phyloP scores from a whole-genome alignment of 2,329 filamentous ascomycete species.

The Coniochaeta ligniaria region DNA sequence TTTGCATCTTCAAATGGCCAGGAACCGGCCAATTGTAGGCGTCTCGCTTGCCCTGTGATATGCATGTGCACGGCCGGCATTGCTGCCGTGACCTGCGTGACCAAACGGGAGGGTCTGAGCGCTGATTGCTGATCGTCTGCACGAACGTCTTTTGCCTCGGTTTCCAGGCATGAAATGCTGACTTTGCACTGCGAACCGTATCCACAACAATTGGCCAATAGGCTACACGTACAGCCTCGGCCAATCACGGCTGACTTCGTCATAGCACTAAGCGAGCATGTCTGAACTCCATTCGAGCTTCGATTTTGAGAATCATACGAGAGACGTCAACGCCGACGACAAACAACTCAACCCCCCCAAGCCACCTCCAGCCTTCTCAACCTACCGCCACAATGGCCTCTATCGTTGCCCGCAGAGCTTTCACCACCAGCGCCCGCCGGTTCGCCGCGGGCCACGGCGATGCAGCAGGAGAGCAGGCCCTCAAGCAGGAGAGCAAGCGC shows the following conservation, averaged over 20 bases:
- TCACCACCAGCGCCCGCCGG: constrained; percentile 47
- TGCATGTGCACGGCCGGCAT: background rate
- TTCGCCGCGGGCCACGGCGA: constrained; percentile 30
- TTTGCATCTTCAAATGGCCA: background rate
- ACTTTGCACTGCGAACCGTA: background rate
- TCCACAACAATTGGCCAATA: constrained; percentile 3
- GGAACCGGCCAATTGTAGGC: background rate
- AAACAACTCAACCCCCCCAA: constrained; percentile 3
- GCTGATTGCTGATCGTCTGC: background rate
- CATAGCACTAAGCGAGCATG: constrained; percentile 1
- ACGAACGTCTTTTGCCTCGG: background rate
- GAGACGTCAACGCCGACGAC: constrained; percentile 3
- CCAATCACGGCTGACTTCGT: constrained; percentile 5
- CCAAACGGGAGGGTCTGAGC: background rate
- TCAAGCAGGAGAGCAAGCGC: constrained; percentile 42
- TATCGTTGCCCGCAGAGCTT: constrained; percentile 46
- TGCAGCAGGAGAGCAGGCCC: no score
- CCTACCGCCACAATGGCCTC: constrained; percentile 40
- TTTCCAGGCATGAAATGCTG: background rate
- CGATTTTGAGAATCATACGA: constrained; percentile 11
- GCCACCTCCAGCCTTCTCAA: background rate
- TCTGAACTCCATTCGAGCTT: constrained; percentile 4
- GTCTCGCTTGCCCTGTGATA: background rate
- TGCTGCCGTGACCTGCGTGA: background rate
- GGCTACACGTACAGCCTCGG: background rate